Base-by-base conservation (phyloP, 2,329 filamentous ascomycete genomes). In the Periconia macrospinosa region DNA sequence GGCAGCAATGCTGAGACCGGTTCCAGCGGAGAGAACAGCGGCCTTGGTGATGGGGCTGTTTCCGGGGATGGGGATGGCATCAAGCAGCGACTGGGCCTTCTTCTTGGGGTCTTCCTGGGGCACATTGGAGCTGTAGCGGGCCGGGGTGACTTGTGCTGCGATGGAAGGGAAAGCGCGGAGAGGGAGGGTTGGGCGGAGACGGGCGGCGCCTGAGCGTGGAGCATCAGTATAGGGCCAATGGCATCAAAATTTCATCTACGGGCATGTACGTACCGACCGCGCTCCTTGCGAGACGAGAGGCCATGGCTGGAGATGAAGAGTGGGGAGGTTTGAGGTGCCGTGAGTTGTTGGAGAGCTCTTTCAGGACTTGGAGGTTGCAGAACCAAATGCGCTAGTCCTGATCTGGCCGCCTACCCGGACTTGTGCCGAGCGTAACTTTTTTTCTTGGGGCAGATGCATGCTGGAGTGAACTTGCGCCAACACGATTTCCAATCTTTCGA, bases 221-320 rank as follows among this genome's bases (percentile, higher is more conserved):
- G 11, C 33, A 67, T 71, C 58, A 72, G 73, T 63, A 57, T 17
- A 52, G 45, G 62, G 60, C 66, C 76, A 78, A 80, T 79, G 75
- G 74, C 68, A 68, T 66, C 57, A 59, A 41, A 57, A 47, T 19
- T n/a, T 42, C 56, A 58, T 67, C 57, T 49, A 55, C 35, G 49
- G 57, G 56, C 55, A 57, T 55, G 47, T 65, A 87, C 91, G 79
- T 87, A 97, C 93, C 90, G 81, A 93, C 83, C 82, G 92, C 91
- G 85, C 87, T 92, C 86, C 90, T 92, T 86, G 89, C 91, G 83
- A 97, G 86, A 85, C 92, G 91, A 81, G 91, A 96, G 85, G 93
- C 93, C 93, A 97, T 97, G 89, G 83, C 90, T 78, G 84, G 46
- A 59, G 72, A 75, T 74, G 71, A 61, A 45, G 71, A 70, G 70